These are phyloP conservation scores for Russula earlei DNA, from an alignment of 768 basidiomycete species.

Conservation along the genomic window DNA sequence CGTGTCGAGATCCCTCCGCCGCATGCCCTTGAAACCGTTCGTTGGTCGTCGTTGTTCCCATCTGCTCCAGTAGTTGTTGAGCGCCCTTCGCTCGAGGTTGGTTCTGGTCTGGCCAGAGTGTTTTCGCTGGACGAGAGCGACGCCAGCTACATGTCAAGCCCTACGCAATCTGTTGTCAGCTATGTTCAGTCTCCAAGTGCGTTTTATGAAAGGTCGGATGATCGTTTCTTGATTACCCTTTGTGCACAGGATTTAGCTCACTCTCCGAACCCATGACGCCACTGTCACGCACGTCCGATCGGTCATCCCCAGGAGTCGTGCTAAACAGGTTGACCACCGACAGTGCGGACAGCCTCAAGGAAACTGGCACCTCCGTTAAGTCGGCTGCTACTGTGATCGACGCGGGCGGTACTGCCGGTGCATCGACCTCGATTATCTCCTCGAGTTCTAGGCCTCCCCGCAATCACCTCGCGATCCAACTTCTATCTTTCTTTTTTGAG, in stretches of 20 bases:
- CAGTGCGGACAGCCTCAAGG: background rate
- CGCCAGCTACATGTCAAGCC: background rate
- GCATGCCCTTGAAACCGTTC: background rate
- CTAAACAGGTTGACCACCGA: background rate
- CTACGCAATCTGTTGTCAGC: conserved; percentile 4
- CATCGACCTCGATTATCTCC: background rate
- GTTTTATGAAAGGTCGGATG: background rate
- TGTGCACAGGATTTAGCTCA: background rate
- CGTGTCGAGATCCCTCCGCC: background rate
- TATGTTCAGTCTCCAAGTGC: conserved; percentile 1
- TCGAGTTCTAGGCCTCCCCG: background rate
- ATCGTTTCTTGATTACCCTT: background rate
- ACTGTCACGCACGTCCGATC: background rate
- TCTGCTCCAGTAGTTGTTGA: conserved; percentile 6
- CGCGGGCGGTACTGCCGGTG: background rate
- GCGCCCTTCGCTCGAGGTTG: background rate
- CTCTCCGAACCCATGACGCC: conserved; percentile 8
- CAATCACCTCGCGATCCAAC: conserved; percentile 2
- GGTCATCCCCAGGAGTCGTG: background rate
- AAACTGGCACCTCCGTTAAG: background rate
- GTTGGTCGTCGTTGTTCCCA: conserved; percentile 10
- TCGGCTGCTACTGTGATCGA: background rate
- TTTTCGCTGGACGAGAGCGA: background rate
- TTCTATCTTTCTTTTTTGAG: conserved; percentile 12
- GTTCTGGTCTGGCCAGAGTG: background rate